Base-by-base conservation (phyloP, 371 early-diverging fungal genomes). In the Mucor racemosus region DNA sequence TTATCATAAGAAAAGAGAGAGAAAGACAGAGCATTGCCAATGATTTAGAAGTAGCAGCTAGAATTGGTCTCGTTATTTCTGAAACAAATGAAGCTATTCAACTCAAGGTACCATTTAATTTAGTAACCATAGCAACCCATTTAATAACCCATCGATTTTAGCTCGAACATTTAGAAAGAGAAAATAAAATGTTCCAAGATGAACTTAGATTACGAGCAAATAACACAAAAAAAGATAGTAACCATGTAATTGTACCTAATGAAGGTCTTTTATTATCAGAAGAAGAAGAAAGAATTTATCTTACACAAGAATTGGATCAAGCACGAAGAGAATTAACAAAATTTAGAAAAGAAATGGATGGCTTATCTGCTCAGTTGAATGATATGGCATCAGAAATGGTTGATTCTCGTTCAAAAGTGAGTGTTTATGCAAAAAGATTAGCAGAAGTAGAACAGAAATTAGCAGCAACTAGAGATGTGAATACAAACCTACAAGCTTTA, bases 371-470 rank as follows among this genome's bases (percentile, higher is more conserved):
- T 35, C 90, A 89, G 46, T 73, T 89, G 66, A 84, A 84, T 36
- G 88, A 89, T 58, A 89, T 89, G 81, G 86, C 87, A 0, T 71
- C 84, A 15, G 90, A 89, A 69, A 86, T 89, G 86, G 75, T 78
- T 1, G 80, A 79, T 59, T 88, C 90, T 39, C 82, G 86, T 46
- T 75, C 75, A 33, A 83, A 85, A 71, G 90, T 88, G 14, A 82
- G 80, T 58, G 69, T 86, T 33, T 89, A 89, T 68, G 85, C 90
- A 36, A 84, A 88, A 64, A 77, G 86, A 58, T 70, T 88, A 79
- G 85, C 81, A 35, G 90, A 89, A 36, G 88, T 88, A 0, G 90
- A 89, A 64, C 90, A 89, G 65, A 86, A 84, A 40, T 65, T 89
- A 34, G 77, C 84, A 7, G 72, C 85, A 17, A 89, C 90, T 2